These are phyloP conservation scores for Arabidopsis lyrata DNA, from an alignment of 441 rosid genomes.

Conservation along the genomic window DNA sequence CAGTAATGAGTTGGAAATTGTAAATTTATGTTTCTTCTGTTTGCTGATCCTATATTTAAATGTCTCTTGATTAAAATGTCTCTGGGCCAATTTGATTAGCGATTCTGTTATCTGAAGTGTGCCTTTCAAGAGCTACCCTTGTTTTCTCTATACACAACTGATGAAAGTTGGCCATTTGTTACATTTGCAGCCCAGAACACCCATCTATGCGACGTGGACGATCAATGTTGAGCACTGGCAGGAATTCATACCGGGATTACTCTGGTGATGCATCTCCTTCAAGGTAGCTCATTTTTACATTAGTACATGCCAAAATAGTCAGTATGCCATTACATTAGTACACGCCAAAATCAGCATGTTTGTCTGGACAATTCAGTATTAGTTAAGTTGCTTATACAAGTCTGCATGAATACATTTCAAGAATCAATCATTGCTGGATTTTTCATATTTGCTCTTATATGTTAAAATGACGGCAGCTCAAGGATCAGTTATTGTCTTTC, in stretches of 20 bases:
- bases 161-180: slow-evolving; percentile 35
- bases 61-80: slow-evolving; percentile 5
- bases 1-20: slow-evolving; percentile 16
- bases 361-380: slow-evolving; percentile 9
- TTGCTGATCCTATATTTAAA: slow-evolving; percentile 3
- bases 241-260: slow-evolving; percentile 71
- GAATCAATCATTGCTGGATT: slow-evolving; percentile 8
- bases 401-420: slow-evolving; percentile 7
- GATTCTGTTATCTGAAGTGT: slow-evolving; percentile 3
- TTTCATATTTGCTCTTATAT: slow-evolving; percentile 3
- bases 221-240: slow-evolving; percentile 89
- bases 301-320: slow-evolving; percentile 29
- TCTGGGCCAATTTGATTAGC: not conserved
- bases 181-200: slow-evolving; percentile 94
- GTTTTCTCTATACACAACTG: slow-evolving; percentile 20
- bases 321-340: slow-evolving; percentile 18
- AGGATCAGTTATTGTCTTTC: slow-evolving; percentile 19
- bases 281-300: slow-evolving; percentile 60
- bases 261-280: slow-evolving; percentile 77
- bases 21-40: not conserved
- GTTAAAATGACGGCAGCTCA: not conserved
- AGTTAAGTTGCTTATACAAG: slow-evolving; percentile 22
- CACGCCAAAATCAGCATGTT: slow-evolving; percentile 28
- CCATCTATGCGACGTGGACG: slow-evolving; percentile 90
- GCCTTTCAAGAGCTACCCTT: slow-evolving; percentile 8